Conservation (phyloP, 2,329 filamentous ascomycete species). For the Apiospora sp. region DNA sequence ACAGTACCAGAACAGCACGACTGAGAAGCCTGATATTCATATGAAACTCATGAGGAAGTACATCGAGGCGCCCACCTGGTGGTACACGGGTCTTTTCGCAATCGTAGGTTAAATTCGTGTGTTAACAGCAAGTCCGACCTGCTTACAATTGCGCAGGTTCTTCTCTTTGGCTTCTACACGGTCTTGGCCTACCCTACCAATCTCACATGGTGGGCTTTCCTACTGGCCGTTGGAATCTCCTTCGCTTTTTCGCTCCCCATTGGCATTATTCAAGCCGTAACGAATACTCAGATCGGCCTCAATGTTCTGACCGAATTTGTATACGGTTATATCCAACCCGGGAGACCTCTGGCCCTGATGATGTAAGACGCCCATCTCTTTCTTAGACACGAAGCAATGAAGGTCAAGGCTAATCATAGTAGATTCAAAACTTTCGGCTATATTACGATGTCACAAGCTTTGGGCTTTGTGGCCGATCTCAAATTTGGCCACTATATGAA, state of each 20-base stretch:
- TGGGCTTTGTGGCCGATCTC: slow-evolving; percentile 70
- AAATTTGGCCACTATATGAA: slow-evolving; percentile 81
- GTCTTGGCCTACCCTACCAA: slow-evolving; percentile 71
- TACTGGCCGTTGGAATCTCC: slow-evolving; percentile 71
- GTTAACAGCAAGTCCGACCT: not conserved
- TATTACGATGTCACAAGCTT: slow-evolving; percentile 70
- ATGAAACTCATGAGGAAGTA: slow-evolving; percentile 72
- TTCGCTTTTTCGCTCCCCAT: slow-evolving; percentile 71
- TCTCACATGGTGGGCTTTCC: slow-evolving; percentile 75
- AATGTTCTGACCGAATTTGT: slow-evolving; percentile 81
- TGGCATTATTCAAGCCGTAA: slow-evolving; percentile 74
- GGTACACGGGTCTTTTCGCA: slow-evolving; percentile 66
- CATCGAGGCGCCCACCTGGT: slow-evolving; percentile 69
- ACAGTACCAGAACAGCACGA: slow-evolving; percentile 66
- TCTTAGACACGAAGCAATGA: not conserved
- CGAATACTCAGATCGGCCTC: slow-evolving; percentile 74
- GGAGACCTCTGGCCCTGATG: slow-evolving; percentile 76
- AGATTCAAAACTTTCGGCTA: slow-evolving; percentile 71
- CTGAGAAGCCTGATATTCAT: slow-evolving; percentile 68
- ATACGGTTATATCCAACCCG: slow-evolving; percentile 78
- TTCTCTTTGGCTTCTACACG: slow-evolving; percentile 61
- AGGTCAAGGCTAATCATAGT: slow-evolving; percentile 30
- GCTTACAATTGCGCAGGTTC: slow-evolving; percentile 51
- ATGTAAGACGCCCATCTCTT: slow-evolving; percentile 52
- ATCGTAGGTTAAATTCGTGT: slow-evolving; percentile 50